Conservation (phyloP, 2,329 filamentous ascomycete species). For the Apiospora saccharicola region DNA sequence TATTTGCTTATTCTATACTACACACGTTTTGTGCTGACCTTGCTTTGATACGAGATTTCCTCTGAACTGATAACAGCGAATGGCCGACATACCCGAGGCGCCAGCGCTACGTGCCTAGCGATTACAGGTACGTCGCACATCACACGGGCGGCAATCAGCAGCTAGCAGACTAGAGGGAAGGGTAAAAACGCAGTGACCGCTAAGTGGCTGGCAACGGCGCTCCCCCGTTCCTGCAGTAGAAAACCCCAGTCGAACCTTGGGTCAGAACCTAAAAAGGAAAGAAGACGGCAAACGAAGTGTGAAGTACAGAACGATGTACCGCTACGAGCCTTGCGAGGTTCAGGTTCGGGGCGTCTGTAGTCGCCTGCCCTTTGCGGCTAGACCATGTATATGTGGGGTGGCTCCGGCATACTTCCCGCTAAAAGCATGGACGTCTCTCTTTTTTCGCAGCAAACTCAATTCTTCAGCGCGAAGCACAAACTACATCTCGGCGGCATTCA, state of each 20-base stretch:
- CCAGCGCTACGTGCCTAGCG: conserved; percentile 5
- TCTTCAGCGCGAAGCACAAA: not conserved
- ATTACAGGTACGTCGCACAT: not conserved
- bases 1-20: not conserved
- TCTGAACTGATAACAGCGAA: not conserved
- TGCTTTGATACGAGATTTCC: conserved; percentile 6
- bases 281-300: not conserved
- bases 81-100: conserved; percentile 8
- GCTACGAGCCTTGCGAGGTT: not conserved
- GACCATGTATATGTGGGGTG: not conserved
- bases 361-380: not conserved
- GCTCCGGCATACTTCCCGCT: not conserved
- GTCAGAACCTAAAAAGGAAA: conserved; percentile 21
- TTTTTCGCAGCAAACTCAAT: not conserved
- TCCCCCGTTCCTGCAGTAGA: conserved; percentile 23
- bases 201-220: conserved; percentile 14
- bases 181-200: not conserved
- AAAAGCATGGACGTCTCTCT: not conserved
- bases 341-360: not conserved
- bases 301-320: not conserved
- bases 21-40: not conserved
- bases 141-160: not conserved
- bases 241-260: not conserved
- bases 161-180: not conserved
- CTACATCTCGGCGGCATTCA: conserved; percentile 4